Percentiles rank a stretch among this genome's conserved stretches.
phyloP scores from a whole-genome alignment of 495 filamentous ascomycete genomes.

The Darksidea phi region DNA sequence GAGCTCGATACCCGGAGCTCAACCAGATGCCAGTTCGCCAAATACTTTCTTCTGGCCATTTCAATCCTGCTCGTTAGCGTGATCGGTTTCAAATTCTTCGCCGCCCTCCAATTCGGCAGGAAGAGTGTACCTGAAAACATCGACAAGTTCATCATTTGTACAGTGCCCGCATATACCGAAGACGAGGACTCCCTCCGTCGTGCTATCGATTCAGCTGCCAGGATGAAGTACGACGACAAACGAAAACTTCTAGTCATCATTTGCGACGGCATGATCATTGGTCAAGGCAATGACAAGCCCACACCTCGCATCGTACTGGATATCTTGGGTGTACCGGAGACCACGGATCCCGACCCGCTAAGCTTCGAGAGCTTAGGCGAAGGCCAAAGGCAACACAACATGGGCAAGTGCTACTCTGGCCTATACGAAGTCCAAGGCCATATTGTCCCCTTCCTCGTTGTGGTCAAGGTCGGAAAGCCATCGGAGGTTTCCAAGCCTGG shows the following conservation, averaged over 20 bases:
- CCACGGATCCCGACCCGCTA: slow-evolving; percentile 91
- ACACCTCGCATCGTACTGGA: slow-evolving; percentile 96
- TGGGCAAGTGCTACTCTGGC: slow-evolving; percentile 97
- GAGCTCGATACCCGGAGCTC: slow-evolving; percentile 91
- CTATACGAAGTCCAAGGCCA: slow-evolving; percentile 97
- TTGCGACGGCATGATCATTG: slow-evolving; percentile 99
- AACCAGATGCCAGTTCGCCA: slow-evolving; percentile 77
- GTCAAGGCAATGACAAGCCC: slow-evolving; percentile 93
- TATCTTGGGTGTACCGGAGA: slow-evolving; percentile 91
- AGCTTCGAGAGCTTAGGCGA: slow-evolving; percentile 97
- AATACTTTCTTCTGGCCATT: slow-evolving; percentile 88
- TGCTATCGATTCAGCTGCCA: slow-evolving; percentile 92
- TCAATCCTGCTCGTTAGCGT: slow-evolving; percentile 76
- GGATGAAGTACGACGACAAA: slow-evolving; percentile 98
- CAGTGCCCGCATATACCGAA: slow-evolving; percentile 97
- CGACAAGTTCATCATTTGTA: slow-evolving; percentile 97
- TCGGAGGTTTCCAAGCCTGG: slow-evolving; percentile 89
- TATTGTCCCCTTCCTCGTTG: slow-evolving; percentile 94
- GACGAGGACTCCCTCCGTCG: slow-evolving; percentile 95
- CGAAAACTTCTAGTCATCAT: slow-evolving; percentile 91
- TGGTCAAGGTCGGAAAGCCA: slow-evolving; percentile 96
- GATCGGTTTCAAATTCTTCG: slow-evolving; percentile 94
- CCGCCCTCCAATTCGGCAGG: slow-evolving; percentile 86
- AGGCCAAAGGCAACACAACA: slow-evolving; percentile 96
- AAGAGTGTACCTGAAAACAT: slow-evolving; percentile 93